A percentile compares a stretch with the other conserved stretches of the same genome.
These are phyloP conservation scores for Microbotryomycetes sp. DNA, from an alignment of 1,284 basidiomycete genomes.

Conservation along the genomic window DNA sequence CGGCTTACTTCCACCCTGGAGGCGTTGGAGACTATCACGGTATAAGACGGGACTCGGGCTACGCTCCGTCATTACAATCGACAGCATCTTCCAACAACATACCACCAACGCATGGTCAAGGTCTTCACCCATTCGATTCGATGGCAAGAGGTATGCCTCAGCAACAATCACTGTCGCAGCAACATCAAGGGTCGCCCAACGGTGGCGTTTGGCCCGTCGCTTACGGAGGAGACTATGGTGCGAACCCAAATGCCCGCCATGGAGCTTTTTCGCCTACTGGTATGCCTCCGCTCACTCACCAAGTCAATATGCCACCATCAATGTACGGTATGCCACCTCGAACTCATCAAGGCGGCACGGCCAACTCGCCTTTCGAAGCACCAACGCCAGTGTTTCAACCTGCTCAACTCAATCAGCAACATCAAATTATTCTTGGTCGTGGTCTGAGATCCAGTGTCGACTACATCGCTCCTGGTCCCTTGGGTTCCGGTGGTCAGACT, in stretches of 20 bases:
- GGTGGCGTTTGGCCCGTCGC: not conserved
- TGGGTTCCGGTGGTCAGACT: constrained; percentile 11
- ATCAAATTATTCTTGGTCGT: constrained; percentile 32
- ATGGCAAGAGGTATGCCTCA: not conserved
- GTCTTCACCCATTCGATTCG: not conserved
- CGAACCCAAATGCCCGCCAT: not conserved
- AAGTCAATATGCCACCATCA: constrained; percentile 6
- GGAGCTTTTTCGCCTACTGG: not conserved
- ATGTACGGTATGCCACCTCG: constrained; percentile 1
- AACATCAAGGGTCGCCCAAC: too few species aligned
- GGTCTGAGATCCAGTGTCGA: constrained; percentile 21
- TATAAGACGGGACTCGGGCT: constrained; percentile 25
- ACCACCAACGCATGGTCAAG: not conserved
- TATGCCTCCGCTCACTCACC: constrained; percentile 19
- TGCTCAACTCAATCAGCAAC: constrained; percentile 27
- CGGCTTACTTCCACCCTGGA: not conserved
- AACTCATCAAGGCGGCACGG: not conserved
- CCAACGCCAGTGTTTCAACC: constrained; percentile 2
- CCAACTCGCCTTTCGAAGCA: constrained; percentile 4
- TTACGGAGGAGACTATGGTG: not conserved
- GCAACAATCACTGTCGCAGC: too few species aligned
- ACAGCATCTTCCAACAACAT: not conserved
- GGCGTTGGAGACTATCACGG: not conserved
- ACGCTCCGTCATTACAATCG: not conserved
- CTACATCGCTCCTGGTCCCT: constrained; percentile 31